Evolutionary conservation across 805 yeast species (phyloP), one percentile per base, ranked within the genome.

Genomic region (Teunomyces tritomae): DNA sequence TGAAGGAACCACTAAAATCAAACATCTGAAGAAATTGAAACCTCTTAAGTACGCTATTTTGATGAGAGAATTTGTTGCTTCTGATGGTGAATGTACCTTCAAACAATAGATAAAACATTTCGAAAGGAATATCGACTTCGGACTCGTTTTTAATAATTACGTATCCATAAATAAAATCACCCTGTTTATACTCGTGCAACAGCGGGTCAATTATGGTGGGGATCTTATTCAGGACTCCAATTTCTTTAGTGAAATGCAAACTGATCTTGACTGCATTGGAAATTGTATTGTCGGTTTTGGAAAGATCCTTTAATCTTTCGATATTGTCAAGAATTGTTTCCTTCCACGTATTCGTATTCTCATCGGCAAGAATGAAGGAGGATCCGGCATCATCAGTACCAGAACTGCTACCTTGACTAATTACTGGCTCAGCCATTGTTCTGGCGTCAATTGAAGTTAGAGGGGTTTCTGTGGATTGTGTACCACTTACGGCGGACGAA

Each of bases 141-240:
- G 78, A 62, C 5, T 55, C 64, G 55, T 81, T 82, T 44, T 68
- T 64, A 16, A 80, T 66, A 0, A 61, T 53, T 6, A 77, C 64
- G 54, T 76, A 80, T 0, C 92, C 92, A 56, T 79, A 76, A 10
- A 85, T 70, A 16, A 72, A 71, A 57, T 85, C 90, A n/a, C 89
- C 89, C 9, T 84, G 83, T 14, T 79, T 79, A 57, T 78, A 85
- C 59, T 83, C 87, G 51, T 53, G 61, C 20, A 58, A 47, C 47
- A 64, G 61, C 6, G 67, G 64, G 45, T 70, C 67, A 5, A 71
- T 62, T 24, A 54, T 49, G 28, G 54, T 61, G 4, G 71, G 71
- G 1, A 33, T 46, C 44, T 56, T 51, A 5, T 68, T 68, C 2
- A 52, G 26, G 36, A 60, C 54, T 20, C 73, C 65, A 13, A 70